These are phyloP conservation scores for Tuber calosporum DNA, from an alignment of 495 filamentous ascomycete species.

Conservation along the genomic window DNA sequence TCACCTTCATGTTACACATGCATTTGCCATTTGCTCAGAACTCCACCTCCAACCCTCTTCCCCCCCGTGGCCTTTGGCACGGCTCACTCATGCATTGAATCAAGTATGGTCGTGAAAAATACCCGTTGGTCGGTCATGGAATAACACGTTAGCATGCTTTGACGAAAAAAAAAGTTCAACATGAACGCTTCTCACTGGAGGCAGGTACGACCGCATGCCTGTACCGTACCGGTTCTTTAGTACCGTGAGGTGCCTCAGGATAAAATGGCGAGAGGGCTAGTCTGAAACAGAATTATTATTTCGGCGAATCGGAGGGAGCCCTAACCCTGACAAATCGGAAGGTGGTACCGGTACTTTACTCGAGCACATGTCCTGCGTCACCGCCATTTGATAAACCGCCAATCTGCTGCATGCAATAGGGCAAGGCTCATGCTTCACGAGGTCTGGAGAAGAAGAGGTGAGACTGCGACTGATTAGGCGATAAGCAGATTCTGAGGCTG, in stretches of 20 bases:
- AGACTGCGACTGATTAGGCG: not conserved
- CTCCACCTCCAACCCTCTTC: not conserved
- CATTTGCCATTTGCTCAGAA: not conserved
- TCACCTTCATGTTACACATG: not conserved
- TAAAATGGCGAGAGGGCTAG: not conserved
- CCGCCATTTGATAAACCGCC: no score
- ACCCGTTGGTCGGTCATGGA: not conserved
- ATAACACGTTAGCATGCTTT: not conserved
- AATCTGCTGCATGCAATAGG: not conserved
- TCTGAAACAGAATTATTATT: not conserved
- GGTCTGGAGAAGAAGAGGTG: not conserved
- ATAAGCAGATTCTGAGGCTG: not conserved
- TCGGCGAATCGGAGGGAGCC: not conserved
- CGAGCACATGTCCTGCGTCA: not conserved
- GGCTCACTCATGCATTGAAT: not conserved
- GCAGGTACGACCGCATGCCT: not conserved
- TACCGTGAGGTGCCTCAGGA: not conserved
- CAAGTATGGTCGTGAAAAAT: constrained; percentile 1
- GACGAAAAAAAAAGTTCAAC: not conserved
- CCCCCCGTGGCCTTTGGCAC: not conserved
- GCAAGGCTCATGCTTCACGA: not conserved
- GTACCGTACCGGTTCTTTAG: not conserved
- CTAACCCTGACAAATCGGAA: not conserved
- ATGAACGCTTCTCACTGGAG: not conserved
- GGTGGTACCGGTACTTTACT: not conserved